Evolutionary conservation across 768 basidiomycete species (phyloP), one percentile per base, ranked within the genome.

Genomic region (Suillus brevipes): DNA sequence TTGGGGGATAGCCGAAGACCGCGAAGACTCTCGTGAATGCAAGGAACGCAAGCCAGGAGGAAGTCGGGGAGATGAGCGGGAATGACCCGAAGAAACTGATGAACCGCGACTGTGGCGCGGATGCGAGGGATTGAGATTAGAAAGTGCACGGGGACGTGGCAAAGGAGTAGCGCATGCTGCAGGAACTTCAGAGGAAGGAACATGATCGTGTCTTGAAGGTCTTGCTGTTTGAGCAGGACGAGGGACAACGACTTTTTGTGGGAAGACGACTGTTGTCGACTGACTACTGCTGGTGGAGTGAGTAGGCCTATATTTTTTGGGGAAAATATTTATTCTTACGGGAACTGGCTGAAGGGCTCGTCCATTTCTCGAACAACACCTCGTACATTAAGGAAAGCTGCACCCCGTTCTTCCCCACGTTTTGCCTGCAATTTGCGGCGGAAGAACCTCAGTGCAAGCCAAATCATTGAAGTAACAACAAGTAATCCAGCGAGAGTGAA

Each of bases 201-300:
- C 79, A 75, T 55, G 76, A 70, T 71, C 86, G 80, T 71, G 80
- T 81, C 31, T 80, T 72, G 63, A 84, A 63, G 62, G 83, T 79
- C 59, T 83, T 81, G 58, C 83, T 77, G 53, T 77, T 75, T 40
- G 78, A 72, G 60, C 70, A 59, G 79, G 73, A 40, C 75, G 79
- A 31, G 78, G 66, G 64, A 84, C 73, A 25, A 28, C 16, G 38
- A 80, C 79, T 69, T 80, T 84, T 18, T 81, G 78, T 12, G 90
- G 90, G 64, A 90, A 78, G 31, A 85, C 67, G 62, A 90, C 78
- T 49, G 79, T 65, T 31, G 82, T 80, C 55, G 87, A 62, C 50
- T 81, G 77, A 13, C 72, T 68, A 47, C 84, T 78, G 20, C 84
- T 84, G 73, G 79, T 85, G 73, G 36, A 60, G 65, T 67, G 18